Conservation (phyloP, 805 yeast genomes). For the Suhomyces tanzawaensis region DNA sequence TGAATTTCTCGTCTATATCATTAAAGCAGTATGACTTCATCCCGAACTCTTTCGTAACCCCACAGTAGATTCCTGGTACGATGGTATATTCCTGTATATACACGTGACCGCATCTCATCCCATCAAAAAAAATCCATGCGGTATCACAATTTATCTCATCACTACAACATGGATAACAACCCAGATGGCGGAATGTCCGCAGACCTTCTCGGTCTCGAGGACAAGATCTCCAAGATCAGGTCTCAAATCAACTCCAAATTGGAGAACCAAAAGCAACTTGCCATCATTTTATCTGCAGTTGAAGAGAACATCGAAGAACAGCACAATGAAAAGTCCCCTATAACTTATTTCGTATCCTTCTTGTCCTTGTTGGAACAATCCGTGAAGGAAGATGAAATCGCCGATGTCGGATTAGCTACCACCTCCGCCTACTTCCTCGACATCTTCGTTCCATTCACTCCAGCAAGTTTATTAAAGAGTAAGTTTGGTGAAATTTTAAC, state of each 20-base stretch:
- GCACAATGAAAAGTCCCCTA: constrained; percentile 58
- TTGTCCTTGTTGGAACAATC: constrained; percentile 79
- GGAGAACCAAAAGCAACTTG: constrained; percentile 82
- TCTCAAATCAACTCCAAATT: constrained; percentile 73
- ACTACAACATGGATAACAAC: constrained; percentile 16
- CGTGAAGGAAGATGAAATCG: constrained; percentile 45
- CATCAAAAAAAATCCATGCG: neutral
- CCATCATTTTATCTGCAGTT: constrained; percentile 80
- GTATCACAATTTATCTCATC: constrained; percentile 6
- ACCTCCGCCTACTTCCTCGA: constrained; percentile 81
- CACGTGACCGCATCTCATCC: constrained; percentile 7
- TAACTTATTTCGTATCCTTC: constrained; percentile 83
- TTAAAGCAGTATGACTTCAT: too few relatives aligned
- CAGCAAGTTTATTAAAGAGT: constrained; percentile 64
- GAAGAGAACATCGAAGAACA: constrained; percentile 82
- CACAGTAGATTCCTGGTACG: too few relatives aligned
- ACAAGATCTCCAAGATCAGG: constrained; percentile 65
- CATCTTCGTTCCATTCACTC: constrained; percentile 69
- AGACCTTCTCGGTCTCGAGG: constrained; percentile 53
- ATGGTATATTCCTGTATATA: too few relatives aligned
- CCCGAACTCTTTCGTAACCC: too few relatives aligned
- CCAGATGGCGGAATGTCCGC: constrained; percentile 38
- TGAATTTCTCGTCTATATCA: too few relatives aligned
- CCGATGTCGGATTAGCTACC: constrained; percentile 64
- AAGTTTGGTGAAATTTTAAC: constrained; percentile 77